These are phyloP conservation scores for Hypoxylon crocopeplum DNA, from an alignment of 495 filamentous ascomycete species.

Conservation along the genomic window DNA sequence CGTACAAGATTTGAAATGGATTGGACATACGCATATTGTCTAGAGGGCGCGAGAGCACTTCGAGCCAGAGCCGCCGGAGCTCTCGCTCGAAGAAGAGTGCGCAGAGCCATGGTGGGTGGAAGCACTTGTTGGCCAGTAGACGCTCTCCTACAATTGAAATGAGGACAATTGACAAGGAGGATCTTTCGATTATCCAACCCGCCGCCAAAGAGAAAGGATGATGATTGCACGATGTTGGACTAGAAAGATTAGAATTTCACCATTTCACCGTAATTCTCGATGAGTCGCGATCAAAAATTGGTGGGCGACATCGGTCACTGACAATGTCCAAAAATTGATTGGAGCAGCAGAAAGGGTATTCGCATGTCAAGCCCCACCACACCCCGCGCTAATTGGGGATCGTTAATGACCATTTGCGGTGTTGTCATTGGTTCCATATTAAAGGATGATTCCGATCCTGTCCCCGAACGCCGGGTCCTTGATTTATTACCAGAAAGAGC, in stretches of 20 bases:
- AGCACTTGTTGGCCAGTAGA: conserved; percentile 4
- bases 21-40: conserved; percentile 46
- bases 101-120: conserved; percentile 44
- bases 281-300: conserved; percentile 22
- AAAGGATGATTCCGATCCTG: conserved; percentile 2
- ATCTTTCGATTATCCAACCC: conserved; percentile 1
- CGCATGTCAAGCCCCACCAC: conserved; percentile 9
- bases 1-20: background rate
- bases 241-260: background rate
- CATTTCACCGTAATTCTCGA: conserved; percentile 20
- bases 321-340: conserved; percentile 29
- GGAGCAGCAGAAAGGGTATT: conserved; percentile 3
- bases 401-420: conserved; percentile 15
- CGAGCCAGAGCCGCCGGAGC: conserved; percentile 50
- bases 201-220: background rate
- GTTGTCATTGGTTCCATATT: conserved; percentile 16
- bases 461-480: too few species aligned
- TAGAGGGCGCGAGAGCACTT: conserved; percentile 41
- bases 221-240: background rate
- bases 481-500: too few species aligned
- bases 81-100: conserved; percentile 47
- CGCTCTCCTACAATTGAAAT: conserved; percentile 8
- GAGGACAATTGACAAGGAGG: conserved; percentile 16
- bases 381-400: conserved; percentile 29
- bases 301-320: conserved; percentile 34